These are phyloP conservation scores for Phytophthora capsici DNA, from an alignment of 352 stramenopile species.

Conservation along the genomic window DNA sequence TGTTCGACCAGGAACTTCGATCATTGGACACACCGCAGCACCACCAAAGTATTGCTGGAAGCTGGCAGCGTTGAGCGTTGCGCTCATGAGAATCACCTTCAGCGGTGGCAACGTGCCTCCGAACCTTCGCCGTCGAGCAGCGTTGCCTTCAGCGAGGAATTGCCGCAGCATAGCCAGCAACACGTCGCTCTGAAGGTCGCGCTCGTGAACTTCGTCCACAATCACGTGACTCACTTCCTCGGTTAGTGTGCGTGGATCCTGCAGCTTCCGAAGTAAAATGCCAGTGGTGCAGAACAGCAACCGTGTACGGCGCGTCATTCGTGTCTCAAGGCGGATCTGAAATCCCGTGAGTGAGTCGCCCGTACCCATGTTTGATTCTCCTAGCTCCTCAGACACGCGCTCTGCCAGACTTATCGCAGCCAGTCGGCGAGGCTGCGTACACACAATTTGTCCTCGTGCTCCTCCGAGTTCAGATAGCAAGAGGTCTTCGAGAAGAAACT, in stretches of 20 bases:
- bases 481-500: constrained; percentile 95
- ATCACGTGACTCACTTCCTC: constrained; percentile 96
- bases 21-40: constrained; percentile 80
- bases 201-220: constrained; percentile 98
- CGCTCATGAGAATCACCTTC: constrained; percentile 97
- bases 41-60: constrained; percentile 96
- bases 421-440: constrained; percentile 96
- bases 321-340: constrained; percentile 94
- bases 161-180: constrained; percentile 92
- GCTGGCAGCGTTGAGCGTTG: constrained; percentile 94
- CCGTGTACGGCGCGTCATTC: constrained; percentile 82
- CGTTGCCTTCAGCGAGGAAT: constrained; percentile 65
- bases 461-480: constrained; percentile 66
- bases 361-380: constrained; percentile 69
- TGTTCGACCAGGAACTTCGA: constrained; percentile 93
- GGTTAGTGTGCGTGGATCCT: constrained; percentile 77
- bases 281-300: constrained; percentile 97
- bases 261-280: constrained; percentile 93
- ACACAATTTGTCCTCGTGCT: constrained; percentile 93
- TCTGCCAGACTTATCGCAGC: constrained; percentile 95
- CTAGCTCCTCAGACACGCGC: constrained; percentile 94
- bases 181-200: constrained; percentile 93
- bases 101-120: constrained; percentile 60
- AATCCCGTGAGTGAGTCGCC: constrained; percentile 85
- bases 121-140: constrained; percentile 36